phyloP scores from a whole-genome alignment of 331 rosid genomes.

The Pyracantha coccinea region DNA sequence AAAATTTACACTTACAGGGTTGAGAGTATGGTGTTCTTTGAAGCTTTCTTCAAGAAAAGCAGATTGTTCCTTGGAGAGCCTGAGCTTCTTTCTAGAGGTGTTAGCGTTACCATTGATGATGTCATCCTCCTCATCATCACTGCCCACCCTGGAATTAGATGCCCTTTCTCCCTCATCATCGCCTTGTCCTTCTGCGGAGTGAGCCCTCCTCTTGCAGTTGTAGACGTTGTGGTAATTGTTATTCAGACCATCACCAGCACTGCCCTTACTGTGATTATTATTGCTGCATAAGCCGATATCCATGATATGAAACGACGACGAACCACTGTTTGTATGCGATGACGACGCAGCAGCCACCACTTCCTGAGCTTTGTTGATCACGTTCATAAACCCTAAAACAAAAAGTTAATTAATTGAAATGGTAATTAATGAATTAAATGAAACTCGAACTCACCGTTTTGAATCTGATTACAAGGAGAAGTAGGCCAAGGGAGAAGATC shows the following conservation, averaged over 20 bases:
- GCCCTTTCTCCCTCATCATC: constrained; percentile 39
- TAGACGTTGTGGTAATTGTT: no score
- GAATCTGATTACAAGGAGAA: constrained; percentile 13
- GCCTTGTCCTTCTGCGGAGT: constrained; percentile 11
- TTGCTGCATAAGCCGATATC: constrained; percentile 42
- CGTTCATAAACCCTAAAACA: neutral
- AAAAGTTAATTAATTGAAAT: neutral
- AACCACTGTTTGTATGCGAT: constrained; percentile 38
- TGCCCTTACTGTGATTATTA: neutral
- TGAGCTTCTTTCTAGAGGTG: constrained; percentile 48
- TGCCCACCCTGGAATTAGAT: constrained; percentile 44
- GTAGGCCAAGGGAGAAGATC: neutral
- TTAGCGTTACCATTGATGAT: constrained; percentile 15
- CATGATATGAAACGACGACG: constrained; percentile 50
- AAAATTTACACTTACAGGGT: constrained; percentile 39
- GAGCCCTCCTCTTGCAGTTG: constrained; percentile 17
- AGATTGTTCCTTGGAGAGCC: constrained; percentile 69
- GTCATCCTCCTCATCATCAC: constrained; percentile 53
- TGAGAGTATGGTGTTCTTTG: constrained; percentile 67
- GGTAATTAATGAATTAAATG: neutral
- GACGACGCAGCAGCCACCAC: constrained; percentile 31
- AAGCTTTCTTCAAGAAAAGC: constrained; percentile 81
- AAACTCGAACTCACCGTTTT: constrained; percentile 28
- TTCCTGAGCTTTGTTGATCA: constrained; percentile 18
- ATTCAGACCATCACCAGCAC: constrained; percentile 4